Percentiles rank a stretch among this genome's conserved stretches.
Conservation (phyloP, 2,329 filamentous ascomycete species). For the Volutella citrinella region DNA sequence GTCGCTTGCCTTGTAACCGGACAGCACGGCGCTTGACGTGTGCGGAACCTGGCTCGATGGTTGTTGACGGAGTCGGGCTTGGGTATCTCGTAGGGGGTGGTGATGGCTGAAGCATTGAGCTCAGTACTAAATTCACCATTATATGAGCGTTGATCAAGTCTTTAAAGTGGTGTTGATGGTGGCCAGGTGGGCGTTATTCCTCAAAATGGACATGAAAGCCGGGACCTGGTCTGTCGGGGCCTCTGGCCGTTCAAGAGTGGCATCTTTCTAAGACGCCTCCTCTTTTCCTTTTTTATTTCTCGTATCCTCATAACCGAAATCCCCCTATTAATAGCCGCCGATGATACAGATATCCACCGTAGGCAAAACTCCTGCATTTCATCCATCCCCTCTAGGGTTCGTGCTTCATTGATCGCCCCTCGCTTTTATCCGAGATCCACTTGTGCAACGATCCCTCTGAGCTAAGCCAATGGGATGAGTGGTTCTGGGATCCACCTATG, state of each 20-base stretch:
- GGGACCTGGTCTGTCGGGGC: too few relatives aligned
- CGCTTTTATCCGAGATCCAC: too few relatives aligned
- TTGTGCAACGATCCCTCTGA: not conserved
- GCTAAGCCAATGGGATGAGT: slow-evolving; percentile 1
- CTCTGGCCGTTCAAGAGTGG: too few relatives aligned
- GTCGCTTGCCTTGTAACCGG: slow-evolving; percentile 1
- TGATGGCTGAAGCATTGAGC: slow-evolving; percentile 1
- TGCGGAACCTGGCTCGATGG: not conserved
- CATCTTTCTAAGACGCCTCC: too few relatives aligned
- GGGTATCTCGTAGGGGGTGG: not conserved
- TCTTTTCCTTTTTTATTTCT: too few relatives aligned
- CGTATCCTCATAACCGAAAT: too few relatives aligned
- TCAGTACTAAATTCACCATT: not conserved
- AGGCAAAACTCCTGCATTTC: slow-evolving; percentile 1
- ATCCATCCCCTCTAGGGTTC: not conserved
- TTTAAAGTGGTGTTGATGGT: too few relatives aligned
- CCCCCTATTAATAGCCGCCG: not conserved
- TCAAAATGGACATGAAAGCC: too few relatives aligned
- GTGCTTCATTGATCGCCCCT: not conserved
- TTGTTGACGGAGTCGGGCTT: not conserved
- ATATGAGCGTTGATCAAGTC: not conserved
- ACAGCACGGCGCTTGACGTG: not conserved
- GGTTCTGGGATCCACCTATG: not conserved
- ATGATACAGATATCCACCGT: not conserved
- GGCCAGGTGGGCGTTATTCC: too few relatives aligned